Conservation (phyloP, 345 rosid species). For the Gossypium anomalum region DNA sequence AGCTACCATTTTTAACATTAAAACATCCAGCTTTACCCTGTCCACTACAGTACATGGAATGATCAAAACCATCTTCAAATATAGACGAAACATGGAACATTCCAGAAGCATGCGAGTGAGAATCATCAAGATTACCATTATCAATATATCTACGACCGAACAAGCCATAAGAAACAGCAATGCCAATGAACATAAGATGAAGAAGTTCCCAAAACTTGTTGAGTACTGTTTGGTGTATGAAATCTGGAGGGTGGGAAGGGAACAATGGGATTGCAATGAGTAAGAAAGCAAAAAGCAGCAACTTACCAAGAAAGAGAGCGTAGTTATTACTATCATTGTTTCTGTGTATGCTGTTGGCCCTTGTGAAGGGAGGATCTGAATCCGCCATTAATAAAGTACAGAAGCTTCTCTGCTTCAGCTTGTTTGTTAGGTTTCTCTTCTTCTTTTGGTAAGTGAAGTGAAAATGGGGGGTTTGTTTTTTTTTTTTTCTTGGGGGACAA, state of each 20-base stretch:
- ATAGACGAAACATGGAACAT: constrained; percentile 47
- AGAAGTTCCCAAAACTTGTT: constrained; percentile 73
- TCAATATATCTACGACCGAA: constrained; percentile 59
- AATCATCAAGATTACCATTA: constrained; percentile 28
- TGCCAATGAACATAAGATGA: constrained; percentile 56
- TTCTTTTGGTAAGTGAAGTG: constrained; percentile 4
- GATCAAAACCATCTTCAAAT: constrained; percentile 56
- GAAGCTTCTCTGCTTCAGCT: neutral
- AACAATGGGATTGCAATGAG: constrained; percentile 66
- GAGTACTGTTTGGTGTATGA: constrained; percentile 43
- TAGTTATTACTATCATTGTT: neutral
- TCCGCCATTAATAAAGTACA: constrained; percentile 46
- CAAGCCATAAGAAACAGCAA: constrained; percentile 85
- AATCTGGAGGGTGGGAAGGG: constrained; percentile 76
- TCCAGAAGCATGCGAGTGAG: constrained; percentile 43
- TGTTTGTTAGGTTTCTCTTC: neutral
- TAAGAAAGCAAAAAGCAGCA: constrained; percentile 41
- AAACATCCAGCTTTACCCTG: constrained; percentile 22
- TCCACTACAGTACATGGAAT: constrained; percentile 17
- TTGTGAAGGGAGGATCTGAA: constrained; percentile 24
- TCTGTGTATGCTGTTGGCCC: neutral
- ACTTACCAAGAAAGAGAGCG: constrained; percentile 47
- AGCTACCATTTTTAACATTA: constrained; percentile 24
- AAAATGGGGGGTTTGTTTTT: neutral
- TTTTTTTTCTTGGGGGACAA: too few species aligned